Evolutionary conservation across 2,329 filamentous ascomycete genomes (phyloP).

Genomic region (Cladosporium colombiae): DNA sequence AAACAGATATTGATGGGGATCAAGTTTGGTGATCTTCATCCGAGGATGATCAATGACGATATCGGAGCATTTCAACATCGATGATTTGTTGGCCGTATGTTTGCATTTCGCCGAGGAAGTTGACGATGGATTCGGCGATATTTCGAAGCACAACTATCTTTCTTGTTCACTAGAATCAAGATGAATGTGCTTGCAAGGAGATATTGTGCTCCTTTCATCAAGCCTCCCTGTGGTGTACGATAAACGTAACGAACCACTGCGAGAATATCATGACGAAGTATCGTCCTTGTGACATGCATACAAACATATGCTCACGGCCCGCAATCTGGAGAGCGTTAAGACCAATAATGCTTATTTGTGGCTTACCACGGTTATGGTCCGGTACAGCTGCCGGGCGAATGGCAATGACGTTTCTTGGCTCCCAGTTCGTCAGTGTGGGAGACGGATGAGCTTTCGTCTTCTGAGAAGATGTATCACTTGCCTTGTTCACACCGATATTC

Average conservation of each 20-base stretch:
- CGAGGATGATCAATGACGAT: constrained; percentile 10
- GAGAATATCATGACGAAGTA: neutral
- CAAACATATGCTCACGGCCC: neutral
- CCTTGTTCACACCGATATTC: neutral
- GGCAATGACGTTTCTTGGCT: neutral
- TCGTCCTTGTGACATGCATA: neutral
- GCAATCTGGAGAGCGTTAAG: neutral
- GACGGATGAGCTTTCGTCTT: neutral
- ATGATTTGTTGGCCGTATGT: neutral
- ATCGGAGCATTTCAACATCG: neutral
- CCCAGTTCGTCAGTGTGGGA: neutral
- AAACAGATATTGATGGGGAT: neutral
- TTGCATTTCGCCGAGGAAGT: neutral
- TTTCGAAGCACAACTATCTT: neutral
- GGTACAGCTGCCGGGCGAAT: neutral
- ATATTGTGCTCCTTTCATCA: too few species aligned
- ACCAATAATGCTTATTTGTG: neutral
- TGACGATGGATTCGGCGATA: neutral
- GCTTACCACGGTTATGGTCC: constrained; percentile 5
- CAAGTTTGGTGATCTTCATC: neutral
- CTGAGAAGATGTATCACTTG: neutral
- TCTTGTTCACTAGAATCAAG: too few species aligned
- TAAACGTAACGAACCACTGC: neutral
- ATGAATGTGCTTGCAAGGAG: too few species aligned
- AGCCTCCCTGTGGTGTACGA: too few species aligned